Conservation (phyloP, 345 rosid species). For the Eucalyptus erythrocorys region DNA sequence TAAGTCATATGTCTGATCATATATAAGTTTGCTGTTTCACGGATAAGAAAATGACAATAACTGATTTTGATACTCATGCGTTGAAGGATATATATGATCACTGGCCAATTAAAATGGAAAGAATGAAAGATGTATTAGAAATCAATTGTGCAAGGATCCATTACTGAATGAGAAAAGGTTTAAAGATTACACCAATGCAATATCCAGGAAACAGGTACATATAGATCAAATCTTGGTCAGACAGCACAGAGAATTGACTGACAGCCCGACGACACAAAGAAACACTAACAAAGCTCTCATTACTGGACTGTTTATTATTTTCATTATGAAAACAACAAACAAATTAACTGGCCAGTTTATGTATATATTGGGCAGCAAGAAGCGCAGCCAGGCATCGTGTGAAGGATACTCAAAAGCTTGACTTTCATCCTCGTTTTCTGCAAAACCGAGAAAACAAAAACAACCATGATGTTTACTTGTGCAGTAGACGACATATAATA, state of each 20-base stretch:
- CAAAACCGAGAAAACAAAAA: not conserved
- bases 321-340: not conserved
- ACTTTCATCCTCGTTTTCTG: conserved; percentile 42
- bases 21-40: not conserved
- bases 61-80: not conserved
- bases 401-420: conserved; percentile 57
- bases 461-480: not conserved
- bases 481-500: not conserved
- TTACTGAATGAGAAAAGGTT: not conserved
- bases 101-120: not conserved
- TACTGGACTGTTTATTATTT: not conserved
- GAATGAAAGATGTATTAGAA: not conserved
- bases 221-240: not conserved
- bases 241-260: not conserved
- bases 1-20: not conserved
- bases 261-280: not conserved
- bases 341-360: not conserved
- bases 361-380: not conserved
- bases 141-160: not conserved
- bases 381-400: not conserved
- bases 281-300: not conserved
- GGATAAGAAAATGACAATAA: not conserved
- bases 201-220: not conserved
- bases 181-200: not conserved
- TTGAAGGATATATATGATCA: not conserved